A percentile compares a stretch with the other conserved stretches of the same genome.
Conservation (phyloP, 2,329 filamentous ascomycete species). For the Ascochyta viciae-villosae region DNA sequence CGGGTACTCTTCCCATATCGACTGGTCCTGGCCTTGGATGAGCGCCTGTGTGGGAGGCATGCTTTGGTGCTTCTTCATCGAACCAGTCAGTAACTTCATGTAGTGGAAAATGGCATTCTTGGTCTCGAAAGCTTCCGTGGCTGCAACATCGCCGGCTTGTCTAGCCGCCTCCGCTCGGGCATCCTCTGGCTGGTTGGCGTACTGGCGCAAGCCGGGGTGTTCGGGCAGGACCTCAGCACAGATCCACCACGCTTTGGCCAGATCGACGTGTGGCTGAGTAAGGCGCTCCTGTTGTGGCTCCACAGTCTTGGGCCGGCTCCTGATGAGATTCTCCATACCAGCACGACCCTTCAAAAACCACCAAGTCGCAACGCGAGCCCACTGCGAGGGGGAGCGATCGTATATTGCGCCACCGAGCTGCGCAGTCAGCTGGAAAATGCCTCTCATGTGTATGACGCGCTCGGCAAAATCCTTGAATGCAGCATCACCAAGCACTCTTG, state of each 20-base stretch:
- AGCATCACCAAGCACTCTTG: constrained; percentile 39
- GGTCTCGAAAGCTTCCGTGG: constrained; percentile 57
- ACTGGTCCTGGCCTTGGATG: constrained; percentile 80
- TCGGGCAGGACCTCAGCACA: constrained; percentile 51
- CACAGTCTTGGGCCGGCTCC: constrained; percentile 65
- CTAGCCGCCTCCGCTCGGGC: constrained; percentile 49
- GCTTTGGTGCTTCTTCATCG: constrained; percentile 84
- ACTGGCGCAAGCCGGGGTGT: constrained; percentile 41
- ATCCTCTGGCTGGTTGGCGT: constrained; percentile 32
- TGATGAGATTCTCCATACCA: constrained; percentile 74
- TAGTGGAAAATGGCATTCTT: constrained; percentile 67
- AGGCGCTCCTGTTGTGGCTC: constrained; percentile 58
- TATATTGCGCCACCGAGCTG: constrained; percentile 74
- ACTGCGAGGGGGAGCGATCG: constrained; percentile 68
- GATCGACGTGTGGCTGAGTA: constrained; percentile 82
- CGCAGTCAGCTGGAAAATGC: constrained; percentile 78
- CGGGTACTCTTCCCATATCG: constrained; percentile 83
- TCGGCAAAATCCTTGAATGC: constrained; percentile 73
- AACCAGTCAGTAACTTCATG: constrained; percentile 76
- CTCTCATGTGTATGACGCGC: constrained; percentile 75
- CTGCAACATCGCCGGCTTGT: constrained; percentile 52
- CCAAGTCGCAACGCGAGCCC: constrained; percentile 79
- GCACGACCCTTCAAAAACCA: constrained; percentile 87
- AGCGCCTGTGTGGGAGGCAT: constrained; percentile 70
- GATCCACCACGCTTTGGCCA: constrained; percentile 90